Base-by-base conservation (phyloP, 441 rosid species). In the Populus trichocarpa region DNA sequence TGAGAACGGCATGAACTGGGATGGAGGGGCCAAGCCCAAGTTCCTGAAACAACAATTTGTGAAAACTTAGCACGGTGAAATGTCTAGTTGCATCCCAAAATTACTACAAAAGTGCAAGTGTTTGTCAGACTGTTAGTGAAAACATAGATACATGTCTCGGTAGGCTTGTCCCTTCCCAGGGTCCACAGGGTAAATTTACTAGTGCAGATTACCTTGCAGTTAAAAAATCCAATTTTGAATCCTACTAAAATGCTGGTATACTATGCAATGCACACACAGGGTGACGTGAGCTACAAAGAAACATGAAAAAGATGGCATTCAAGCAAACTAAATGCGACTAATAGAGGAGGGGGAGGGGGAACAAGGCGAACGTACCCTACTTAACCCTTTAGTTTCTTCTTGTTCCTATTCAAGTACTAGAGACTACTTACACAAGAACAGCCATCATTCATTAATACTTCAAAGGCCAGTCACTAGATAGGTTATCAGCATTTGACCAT, bases 21-120 rank as follows among this genome's bases (percentile, higher is more conserved):
- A 96, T 86, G 0, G 97, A 83, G 61, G 98, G 97, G 66, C 94
- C 93, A 75, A 96, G 95, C 18, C 97, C 97, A 53, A 96, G 95
- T 84, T 96, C 99, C 99, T 96, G 92, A 84, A 76, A 78, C 28
- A 66, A 9, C 50, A 71, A 73, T 76, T 71, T 61, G 50, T 30
- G 46, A 33, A 67, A 57, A 32, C 63, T 25, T 57, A 63, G 30
- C 28, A 26, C 8, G 20, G 20, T 46, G 57, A 46, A 46, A 4
- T 46, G 57, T 46, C 57, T 46, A 14, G 20, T 46, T 46, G 57
- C 18, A 46, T 46, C 57, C 57, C 57, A 46, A 46, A 46, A 46
- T 14, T 46, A 46, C 57, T 46, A 7, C 57, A 46, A 14, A 46
- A 46, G 57, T 46, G 57, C 57, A 11, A 42, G 50, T 42, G 16